These are phyloP conservation scores for Fraxinus platypoda DNA, from an alignment of 305 asterid genomes.

Conservation along the genomic window DNA sequence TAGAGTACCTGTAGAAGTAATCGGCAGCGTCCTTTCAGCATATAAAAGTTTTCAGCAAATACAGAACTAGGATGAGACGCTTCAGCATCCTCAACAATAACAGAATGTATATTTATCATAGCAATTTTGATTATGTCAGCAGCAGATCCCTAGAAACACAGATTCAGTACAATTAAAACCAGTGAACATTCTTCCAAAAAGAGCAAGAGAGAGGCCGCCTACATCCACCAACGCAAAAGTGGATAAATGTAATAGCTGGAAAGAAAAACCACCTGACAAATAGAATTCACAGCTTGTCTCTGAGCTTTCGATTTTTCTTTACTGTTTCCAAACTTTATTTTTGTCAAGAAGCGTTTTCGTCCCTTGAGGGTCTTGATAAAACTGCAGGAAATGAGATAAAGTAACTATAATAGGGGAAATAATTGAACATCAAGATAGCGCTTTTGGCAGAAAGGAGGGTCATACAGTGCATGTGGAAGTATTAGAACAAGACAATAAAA, in stretches of 20 bases:
- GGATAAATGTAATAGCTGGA: background rate
- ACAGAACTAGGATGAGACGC: conserved; percentile 43
- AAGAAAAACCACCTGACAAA: conserved; percentile 73
- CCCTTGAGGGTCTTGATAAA: conserved; percentile 83
- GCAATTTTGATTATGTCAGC: conserved; percentile 96
- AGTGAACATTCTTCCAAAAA: conserved; percentile 9
- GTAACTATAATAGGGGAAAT: conserved; percentile 13
- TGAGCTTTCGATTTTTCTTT: conserved; percentile 92
- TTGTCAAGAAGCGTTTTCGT: conserved; percentile 86
- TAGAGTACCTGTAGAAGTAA: conserved; percentile 65
- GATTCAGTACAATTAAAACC: conserved; percentile 21
- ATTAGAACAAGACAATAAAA: background rate
- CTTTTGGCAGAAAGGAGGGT: conserved; percentile 9
- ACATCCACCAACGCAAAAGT: background rate
- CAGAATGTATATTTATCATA: conserved; percentile 70
- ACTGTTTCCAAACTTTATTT: conserved; percentile 77
- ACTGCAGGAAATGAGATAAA: conserved; percentile 40
- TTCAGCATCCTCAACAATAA: conserved; percentile 54
- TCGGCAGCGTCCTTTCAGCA: conserved; percentile 87
- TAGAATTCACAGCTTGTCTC: conserved; percentile 98
- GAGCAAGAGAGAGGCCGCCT: background rate
- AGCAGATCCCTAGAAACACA: conserved; percentile 78
- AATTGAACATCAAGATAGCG: conserved; percentile 8
- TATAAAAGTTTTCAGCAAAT: conserved; percentile 47
- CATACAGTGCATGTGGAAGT: background rate